phyloP scores from a whole-genome alignment of 371 early-diverging fungal genomes.

The Syncephalis plumigaleata region DNA sequence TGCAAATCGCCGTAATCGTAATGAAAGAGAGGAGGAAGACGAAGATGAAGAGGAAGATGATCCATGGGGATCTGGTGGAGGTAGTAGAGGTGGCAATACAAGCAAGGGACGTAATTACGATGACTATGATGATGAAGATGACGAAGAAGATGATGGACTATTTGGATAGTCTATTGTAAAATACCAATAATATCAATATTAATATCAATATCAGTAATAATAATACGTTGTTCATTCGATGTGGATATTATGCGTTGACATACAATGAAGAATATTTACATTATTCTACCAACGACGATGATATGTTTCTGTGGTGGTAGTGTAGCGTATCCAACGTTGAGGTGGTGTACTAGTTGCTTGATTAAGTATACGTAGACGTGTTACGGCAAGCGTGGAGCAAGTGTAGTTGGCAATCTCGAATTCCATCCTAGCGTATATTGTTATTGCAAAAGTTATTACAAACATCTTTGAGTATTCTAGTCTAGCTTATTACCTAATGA shows the following conservation, averaged over 20 bases:
- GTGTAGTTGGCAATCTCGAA: conserved; percentile 7
- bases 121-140: neutral
- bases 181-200: neutral
- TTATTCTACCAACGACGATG: conserved; percentile 3
- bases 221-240: neutral
- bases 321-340: conserved; percentile 7
- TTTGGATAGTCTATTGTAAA: neutral
- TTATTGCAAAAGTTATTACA: too few relatives aligned
- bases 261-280: neutral
- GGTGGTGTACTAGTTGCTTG: conserved; percentile 3
- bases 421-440: conserved; percentile 2
- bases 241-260: neutral
- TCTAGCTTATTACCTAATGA: too few relatives aligned
- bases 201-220: neutral
- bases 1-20: neutral
- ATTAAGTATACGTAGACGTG: conserved; percentile 3
- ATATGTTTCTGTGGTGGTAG: conserved; percentile 5
- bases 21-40: neutral
- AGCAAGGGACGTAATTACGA: too few relatives aligned
- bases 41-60: neutral
- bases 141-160: neutral
- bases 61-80: neutral
- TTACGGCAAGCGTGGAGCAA: conserved; percentile 3
- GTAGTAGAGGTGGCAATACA: neutral
- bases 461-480: too few relatives aligned